Evolutionary conservation across 116 monocot species (phyloP), one percentile per base, ranked within the genome.

Genomic region (Zostera marina): DNA sequence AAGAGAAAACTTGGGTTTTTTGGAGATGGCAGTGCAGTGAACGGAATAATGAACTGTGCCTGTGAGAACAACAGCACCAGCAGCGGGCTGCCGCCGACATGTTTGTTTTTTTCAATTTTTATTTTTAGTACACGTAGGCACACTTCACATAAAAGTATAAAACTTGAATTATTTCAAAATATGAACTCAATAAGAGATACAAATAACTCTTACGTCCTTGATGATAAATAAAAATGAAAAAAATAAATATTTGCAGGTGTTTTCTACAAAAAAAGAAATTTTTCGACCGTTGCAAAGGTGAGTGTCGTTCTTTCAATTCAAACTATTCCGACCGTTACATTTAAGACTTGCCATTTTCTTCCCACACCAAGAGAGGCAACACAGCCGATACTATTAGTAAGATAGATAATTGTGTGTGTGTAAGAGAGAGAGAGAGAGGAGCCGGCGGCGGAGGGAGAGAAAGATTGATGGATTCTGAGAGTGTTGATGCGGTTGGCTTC

Each of bases 281-380:
- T 51, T 51, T 16, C 38, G 56, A 56, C 56, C 56, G 56, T 56
- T 56, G 56, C 16, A 56, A n/a, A 32, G 0, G 13, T 7, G 11
- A 32, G 15, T 13, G 1, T 26, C 25, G 15, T 14, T 25, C 24
- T 23, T 55, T 32, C 32, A 32, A 15, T 40, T 40, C 38, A 14
- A 16, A 32, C 7, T 15, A 17, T 49, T 44, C 65, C 3, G 54
- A 65, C 65, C 65, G 65, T 65, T 65, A 39, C 38, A 12, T 11
- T 24, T n/a, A 19, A 9, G 22, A 65, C 42, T 8, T 12, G 11
- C 13, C 20, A 38, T 5, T 52, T 52, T 49, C 41, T 19, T 13
- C 22, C 11, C 22, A 11, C 41, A 16, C 58, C 0, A 16, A n/a
- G n/a, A n/a, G n/a, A n/a, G n/a, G n/a, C n/a, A n/a, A n/a, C n/a